These are phyloP conservation scores for Dittrichia graveolens DNA, from an alignment of 129 eudicot species.

Conservation along the genomic window DNA sequence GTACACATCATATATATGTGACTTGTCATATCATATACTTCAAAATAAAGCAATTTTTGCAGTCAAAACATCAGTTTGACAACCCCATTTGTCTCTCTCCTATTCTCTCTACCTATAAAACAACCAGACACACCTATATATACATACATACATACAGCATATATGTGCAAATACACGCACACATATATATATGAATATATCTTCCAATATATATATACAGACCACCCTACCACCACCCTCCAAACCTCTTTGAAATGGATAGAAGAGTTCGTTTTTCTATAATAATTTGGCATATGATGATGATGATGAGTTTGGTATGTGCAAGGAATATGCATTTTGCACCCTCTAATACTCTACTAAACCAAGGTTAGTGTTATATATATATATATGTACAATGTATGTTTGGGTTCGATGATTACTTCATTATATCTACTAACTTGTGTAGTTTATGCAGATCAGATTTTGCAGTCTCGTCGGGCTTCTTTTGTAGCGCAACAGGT, in stretches of 20 bases:
- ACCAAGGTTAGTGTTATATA: conserved; percentile 31
- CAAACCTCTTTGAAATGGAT: conserved; percentile 26
- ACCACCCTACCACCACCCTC: not conserved
- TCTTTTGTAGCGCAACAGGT: conserved; percentile 22
- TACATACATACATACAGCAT: not conserved
- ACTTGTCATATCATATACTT: conserved; percentile 28
- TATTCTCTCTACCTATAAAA: conserved; percentile 20
- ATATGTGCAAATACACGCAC: not conserved
- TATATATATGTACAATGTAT: not conserved
- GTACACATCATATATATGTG: conserved; percentile 8
- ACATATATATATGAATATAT: not conserved
- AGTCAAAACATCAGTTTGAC: conserved; percentile 36
- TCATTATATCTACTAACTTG: not conserved
- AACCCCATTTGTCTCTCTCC: conserved; percentile 28
- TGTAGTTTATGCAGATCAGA: conserved; percentile 7
- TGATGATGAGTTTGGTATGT: conserved; percentile 30
- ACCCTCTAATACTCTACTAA: conserved; percentile 17
- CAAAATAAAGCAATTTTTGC: conserved; percentile 20
- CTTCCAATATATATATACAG: not conserved
- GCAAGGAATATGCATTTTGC: conserved; percentile 29
- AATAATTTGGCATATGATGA: conserved; percentile 25
- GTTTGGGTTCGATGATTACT: too few relatives aligned
- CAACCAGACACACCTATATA: not conserved
- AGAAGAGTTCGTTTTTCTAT: conserved; percentile 25
- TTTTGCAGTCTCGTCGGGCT: conserved; percentile 16